These are phyloP conservation scores for Kwoniella dendrophila DNA, from an alignment of 768 basidiomycete genomes.

Conservation along the genomic window DNA sequence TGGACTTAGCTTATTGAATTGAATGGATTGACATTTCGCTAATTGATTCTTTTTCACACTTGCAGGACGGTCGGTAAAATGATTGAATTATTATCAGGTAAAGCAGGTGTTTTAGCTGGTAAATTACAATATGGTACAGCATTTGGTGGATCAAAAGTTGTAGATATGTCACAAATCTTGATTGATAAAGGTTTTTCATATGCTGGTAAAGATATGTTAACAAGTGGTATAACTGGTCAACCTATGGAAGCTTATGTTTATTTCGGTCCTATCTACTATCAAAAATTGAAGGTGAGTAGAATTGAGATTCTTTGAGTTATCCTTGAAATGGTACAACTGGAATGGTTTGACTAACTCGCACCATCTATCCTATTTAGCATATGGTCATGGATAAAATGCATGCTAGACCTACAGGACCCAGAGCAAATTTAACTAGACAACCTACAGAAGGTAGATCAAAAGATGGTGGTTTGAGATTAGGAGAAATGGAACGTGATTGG, in stretches of 20 bases:
- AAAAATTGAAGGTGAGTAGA: slow-evolving; percentile 85
- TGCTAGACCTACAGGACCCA: slow-evolving; percentile 92
- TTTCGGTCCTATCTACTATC: slow-evolving; percentile 98
- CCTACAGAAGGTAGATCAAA: slow-evolving; percentile 98
- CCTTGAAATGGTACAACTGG: background rate
- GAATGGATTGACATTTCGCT: too few relatives aligned
- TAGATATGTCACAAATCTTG: slow-evolving; percentile 96
- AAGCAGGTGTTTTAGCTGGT: slow-evolving; percentile 89
- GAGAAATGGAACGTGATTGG: slow-evolving; percentile 99
- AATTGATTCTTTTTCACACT: background rate
- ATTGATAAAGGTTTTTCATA: slow-evolving; percentile 96
- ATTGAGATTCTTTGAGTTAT: background rate
- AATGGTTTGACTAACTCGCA: background rate
- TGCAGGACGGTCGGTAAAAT: slow-evolving; percentile 98
- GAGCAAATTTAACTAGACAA: slow-evolving; percentile 93
- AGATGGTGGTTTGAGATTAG: slow-evolving; percentile 93
- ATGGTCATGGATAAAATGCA: slow-evolving; percentile 99
- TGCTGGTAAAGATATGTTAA: slow-evolving; percentile 98
- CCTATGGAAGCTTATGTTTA: slow-evolving; percentile 95
- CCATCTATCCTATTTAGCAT: slow-evolving; percentile 66
- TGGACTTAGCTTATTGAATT: background rate
- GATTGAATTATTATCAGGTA: slow-evolving; percentile 95
- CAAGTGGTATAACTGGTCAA: slow-evolving; percentile 96
- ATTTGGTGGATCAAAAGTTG: slow-evolving; percentile 97
- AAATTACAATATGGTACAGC: slow-evolving; percentile 61